A percentile compares a stretch with the other conserved stretches of the same genome.
These are phyloP conservation scores for Parachlorella kessleri DNA, from an alignment of 139 green algal species.

Conservation along the genomic window DNA sequence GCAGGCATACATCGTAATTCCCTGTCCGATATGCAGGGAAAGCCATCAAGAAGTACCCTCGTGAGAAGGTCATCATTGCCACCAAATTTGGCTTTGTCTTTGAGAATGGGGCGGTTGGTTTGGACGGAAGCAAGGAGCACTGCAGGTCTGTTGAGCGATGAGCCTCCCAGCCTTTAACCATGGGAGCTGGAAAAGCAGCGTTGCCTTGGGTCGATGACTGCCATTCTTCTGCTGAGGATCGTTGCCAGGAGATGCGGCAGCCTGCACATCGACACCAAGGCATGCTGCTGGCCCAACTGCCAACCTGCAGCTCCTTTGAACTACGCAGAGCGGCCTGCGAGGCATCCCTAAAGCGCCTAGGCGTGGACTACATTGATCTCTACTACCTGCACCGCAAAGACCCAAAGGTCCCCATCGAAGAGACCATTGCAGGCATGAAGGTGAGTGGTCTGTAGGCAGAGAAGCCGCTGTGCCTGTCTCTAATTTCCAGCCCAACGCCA, in stretches of 20 bases:
- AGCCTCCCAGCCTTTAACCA: too few species aligned
- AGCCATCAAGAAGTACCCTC: conserved; percentile 4
- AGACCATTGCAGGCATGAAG: conserved; percentile 62
- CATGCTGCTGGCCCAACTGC: neutral
- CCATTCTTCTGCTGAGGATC: neutral
- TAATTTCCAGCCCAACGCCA: too few species aligned
- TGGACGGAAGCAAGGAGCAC: conserved; percentile 6
- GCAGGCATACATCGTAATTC: neutral
- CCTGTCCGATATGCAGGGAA: neutral
- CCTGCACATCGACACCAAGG: neutral
- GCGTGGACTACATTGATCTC: conserved; percentile 57
- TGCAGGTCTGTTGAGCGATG: too few species aligned
- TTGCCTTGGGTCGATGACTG: neutral
- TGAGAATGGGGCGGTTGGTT: neutral
- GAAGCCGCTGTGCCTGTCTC: too few species aligned
- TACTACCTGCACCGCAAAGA: conserved; percentile 54
- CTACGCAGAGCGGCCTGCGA: conserved; percentile 40
- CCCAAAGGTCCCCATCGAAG: conserved; percentile 57
- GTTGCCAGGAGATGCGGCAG: neutral
- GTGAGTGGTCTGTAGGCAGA: too few species aligned
- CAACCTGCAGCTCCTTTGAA: too few species aligned
- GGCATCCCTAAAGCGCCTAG: conserved; percentile 51
- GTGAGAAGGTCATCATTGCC: conserved; percentile 36
- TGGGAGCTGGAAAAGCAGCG: neutral
- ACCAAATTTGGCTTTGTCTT: conserved; percentile 54